Percentiles rank a stretch among this genome's conserved stretches.
Conservation (phyloP, 352 stramenopile genomes). For the Phytopythium cucurbitacearum region DNA sequence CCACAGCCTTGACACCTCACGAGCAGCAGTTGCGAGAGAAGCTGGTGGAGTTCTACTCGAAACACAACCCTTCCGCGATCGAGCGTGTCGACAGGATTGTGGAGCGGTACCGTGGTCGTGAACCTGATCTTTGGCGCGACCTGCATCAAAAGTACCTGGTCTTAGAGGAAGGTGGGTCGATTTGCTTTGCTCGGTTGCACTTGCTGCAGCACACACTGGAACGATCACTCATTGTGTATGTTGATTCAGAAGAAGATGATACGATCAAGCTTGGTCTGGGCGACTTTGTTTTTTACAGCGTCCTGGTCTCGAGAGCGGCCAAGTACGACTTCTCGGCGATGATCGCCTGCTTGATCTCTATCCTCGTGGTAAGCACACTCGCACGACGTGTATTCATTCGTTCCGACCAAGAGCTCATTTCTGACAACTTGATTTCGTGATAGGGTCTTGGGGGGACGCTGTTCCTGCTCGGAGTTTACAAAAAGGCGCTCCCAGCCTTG, state of each 20-base stretch:
- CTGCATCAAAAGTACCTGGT: slow-evolving; percentile 70
- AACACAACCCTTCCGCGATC: slow-evolving; percentile 61
- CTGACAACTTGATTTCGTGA: slow-evolving; percentile 10
- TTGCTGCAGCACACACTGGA: slow-evolving; percentile 3
- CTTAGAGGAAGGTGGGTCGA: slow-evolving; percentile 35
- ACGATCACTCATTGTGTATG: background rate
- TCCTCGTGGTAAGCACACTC: slow-evolving; percentile 83
- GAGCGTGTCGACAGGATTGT: slow-evolving; percentile 68
- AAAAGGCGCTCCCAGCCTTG: slow-evolving; percentile 94
- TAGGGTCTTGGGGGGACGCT: slow-evolving; percentile 92
- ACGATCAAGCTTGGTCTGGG: slow-evolving; percentile 95
- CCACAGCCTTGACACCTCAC: slow-evolving; percentile 12
- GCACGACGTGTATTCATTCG: slow-evolving; percentile 3
- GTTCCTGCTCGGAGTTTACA: slow-evolving; percentile 93
- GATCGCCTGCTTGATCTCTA: slow-evolving; percentile 88
- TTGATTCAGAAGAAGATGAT: slow-evolving; percentile 49
- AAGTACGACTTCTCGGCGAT: slow-evolving; percentile 96
- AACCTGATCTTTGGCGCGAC: slow-evolving; percentile 75
- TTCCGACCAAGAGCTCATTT: background rate
- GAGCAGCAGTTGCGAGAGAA: slow-evolving; percentile 31
- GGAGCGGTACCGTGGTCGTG: slow-evolving; percentile 64
- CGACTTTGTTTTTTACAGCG: slow-evolving; percentile 99
- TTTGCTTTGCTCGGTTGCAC: background rate
- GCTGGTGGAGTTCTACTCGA: slow-evolving; percentile 63
- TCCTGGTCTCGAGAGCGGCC: slow-evolving; percentile 95